Evolutionary conservation across 169 alveolate genomes (phyloP).

Genomic region (Toxoplasma gondii): DNA sequence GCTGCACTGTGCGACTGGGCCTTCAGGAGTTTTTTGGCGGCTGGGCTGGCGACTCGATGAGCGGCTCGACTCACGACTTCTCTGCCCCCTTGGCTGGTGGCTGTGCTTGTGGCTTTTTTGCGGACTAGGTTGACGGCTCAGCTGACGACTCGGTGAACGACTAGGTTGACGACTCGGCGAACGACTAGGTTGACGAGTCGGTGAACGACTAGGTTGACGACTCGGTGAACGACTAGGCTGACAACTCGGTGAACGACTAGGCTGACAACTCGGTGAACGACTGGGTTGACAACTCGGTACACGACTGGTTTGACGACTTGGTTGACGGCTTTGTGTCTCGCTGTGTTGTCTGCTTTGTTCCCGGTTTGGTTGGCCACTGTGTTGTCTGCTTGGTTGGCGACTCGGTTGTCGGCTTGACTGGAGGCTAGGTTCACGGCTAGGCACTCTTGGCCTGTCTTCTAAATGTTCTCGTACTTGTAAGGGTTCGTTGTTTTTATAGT

Average conservation of each 20-base stretch:
- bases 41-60: not conserved
- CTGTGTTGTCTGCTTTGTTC: not conserved
- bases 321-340: not conserved
- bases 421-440: not conserved
- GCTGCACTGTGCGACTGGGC: too few species aligned
- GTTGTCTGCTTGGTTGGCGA: not conserved
- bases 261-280: not conserved
- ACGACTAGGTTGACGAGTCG: not conserved
- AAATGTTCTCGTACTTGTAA: too few species aligned
- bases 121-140: not conserved
- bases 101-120: not conserved
- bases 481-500: not conserved
- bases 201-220: not conserved
- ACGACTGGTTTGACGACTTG: constrained; percentile 6
- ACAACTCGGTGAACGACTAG: not conserved
- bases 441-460: not conserved
- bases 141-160: not conserved
- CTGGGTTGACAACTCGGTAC: not conserved
- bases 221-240: constrained; percentile 2
- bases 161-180: constrained; percentile 5
- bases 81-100: not conserved
- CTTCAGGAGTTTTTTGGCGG: too few species aligned
- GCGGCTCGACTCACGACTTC: not conserved
- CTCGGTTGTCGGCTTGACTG: not conserved
- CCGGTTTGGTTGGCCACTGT: not conserved